Percentiles rank a stretch among this genome's conserved stretches.
These are phyloP conservation scores for Aspergillus ochraceus DNA, from an alignment of 2,329 filamentous ascomycete genomes.

Conservation along the genomic window DNA sequence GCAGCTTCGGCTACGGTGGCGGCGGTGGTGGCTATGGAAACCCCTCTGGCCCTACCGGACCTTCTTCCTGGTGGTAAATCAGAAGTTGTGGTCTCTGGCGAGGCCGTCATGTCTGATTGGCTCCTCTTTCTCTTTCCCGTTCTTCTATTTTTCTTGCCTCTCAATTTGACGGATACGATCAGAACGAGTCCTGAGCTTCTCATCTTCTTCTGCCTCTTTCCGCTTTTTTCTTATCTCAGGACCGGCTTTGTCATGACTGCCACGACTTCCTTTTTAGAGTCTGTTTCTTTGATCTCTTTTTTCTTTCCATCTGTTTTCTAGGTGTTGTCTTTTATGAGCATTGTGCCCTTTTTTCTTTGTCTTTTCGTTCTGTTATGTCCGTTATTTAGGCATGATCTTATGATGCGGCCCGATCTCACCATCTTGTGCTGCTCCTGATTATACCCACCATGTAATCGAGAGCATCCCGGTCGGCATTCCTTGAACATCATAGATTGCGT, in stretches of 20 bases:
- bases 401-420: conserved; percentile 39
- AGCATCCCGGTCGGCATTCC: conserved; percentile 41
- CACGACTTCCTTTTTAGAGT: conserved; percentile 41
- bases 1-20: conserved; percentile 29
- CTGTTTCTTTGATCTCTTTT: conserved; percentile 20
- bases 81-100: conserved; percentile 39
- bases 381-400: conserved; percentile 38
- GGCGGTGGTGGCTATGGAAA: conserved; percentile 28
- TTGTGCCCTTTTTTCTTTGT: conserved; percentile 21
- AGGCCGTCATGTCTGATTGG: conserved; percentile 42
- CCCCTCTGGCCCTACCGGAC: conserved; percentile 50
- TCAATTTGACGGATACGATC: conserved; percentile 40
- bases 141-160: conserved; percentile 24
- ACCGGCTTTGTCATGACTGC: conserved; percentile 48
- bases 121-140: conserved; percentile 30
- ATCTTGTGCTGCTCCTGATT: conserved; percentile 28
- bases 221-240: conserved; percentile 30
- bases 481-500: conserved; percentile 55
- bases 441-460: conserved; percentile 23
- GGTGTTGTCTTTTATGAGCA: conserved; percentile 17
- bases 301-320: conserved; percentile 24
- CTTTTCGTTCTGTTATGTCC: conserved; percentile 25
- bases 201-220: conserved; percentile 8
- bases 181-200: conserved; percentile 37
- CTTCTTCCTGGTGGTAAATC: conserved; percentile 55